Evolutionary conservation across 805 yeast genomes (phyloP).

Genomic region (Starmerella floris): DNA sequence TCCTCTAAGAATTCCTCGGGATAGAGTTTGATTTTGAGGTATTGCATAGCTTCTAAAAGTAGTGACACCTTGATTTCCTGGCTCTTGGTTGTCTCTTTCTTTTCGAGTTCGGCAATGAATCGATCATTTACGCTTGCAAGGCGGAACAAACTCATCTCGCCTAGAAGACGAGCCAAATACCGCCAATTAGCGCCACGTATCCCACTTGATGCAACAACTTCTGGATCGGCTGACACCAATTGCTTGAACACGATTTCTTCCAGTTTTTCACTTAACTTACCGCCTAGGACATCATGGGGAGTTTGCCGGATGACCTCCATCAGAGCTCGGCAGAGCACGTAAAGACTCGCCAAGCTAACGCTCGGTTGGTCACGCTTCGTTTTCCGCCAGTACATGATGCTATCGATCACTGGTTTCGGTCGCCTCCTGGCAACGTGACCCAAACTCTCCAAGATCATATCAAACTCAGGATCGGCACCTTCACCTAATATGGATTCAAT

Average conservation of each 20-base stretch:
- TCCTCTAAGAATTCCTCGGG: slow-evolving; percentile 89
- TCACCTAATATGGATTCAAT: slow-evolving; percentile 69
- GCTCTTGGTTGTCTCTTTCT: slow-evolving; percentile 43
- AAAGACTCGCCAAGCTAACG: slow-evolving; percentile 69
- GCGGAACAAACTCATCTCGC: slow-evolving; percentile 76
- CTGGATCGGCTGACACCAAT: slow-evolving; percentile 74
- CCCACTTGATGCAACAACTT: slow-evolving; percentile 46
- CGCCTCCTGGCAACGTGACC: slow-evolving; percentile 83
- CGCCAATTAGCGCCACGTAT: slow-evolving; percentile 91
- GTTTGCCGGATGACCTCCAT: slow-evolving; percentile 87
- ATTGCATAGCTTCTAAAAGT: slow-evolving; percentile 83
- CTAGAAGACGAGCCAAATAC: slow-evolving; percentile 73
- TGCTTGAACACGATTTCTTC: slow-evolving; percentile 92
- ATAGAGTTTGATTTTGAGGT: slow-evolving; percentile 60
- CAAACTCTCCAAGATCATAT: slow-evolving; percentile 67
- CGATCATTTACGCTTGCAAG: slow-evolving; percentile 83
- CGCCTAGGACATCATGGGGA: slow-evolving; percentile 58
- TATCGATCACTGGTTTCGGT: slow-evolving; percentile 92
- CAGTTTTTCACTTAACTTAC: slow-evolving; percentile 63
- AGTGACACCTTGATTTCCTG: slow-evolving; percentile 53
- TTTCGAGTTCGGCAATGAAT: slow-evolving; percentile 84
- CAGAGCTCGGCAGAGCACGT: slow-evolving; percentile 76
- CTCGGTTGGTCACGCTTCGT: slow-evolving; percentile 73
- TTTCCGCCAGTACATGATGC: slow-evolving; percentile 97
- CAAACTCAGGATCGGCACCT: slow-evolving; percentile 78